phyloP scores from a whole-genome alignment of 352 stramenopile species.

The Thalassiosira ordinaria region DNA sequence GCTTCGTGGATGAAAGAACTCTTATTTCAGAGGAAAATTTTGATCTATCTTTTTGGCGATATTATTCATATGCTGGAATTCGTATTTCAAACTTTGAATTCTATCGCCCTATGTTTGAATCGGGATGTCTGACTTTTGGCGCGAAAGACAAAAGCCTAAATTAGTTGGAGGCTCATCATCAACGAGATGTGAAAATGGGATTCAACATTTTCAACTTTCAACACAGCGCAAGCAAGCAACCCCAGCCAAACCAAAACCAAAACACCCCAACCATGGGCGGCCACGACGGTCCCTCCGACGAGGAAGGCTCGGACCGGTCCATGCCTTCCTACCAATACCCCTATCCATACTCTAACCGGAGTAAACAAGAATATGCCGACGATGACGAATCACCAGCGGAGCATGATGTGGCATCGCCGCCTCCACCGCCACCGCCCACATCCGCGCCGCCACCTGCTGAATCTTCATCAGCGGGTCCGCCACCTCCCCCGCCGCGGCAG shows the following conservation, averaged over 20 bases:
- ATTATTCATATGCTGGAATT: background rate
- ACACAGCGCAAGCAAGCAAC: too few species aligned
- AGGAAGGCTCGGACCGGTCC: constrained; percentile 22
- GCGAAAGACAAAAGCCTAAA: too few species aligned
- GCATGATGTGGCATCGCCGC: background rate
- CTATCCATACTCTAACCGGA: background rate
- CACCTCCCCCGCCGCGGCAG: background rate
- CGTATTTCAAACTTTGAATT: background rate
- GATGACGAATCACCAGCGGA: background rate
- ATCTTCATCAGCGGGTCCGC: background rate
- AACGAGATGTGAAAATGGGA: too few species aligned
- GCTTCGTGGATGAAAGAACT: too few species aligned
- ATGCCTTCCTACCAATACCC: background rate
- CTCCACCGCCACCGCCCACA: background rate
- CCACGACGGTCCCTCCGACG: constrained; percentile 50
- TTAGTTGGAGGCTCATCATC: too few species aligned
- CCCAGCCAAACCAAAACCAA: too few species aligned
- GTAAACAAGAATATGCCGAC: background rate
- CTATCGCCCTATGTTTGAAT: too few species aligned
- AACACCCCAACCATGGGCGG: constrained; percentile 26
- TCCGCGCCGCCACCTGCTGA: background rate
- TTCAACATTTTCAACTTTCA: too few species aligned
- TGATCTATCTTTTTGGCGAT: too few species aligned
- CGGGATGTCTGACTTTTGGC: background rate
- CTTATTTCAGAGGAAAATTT: too few species aligned